Evolutionary conservation across 2,329 filamentous ascomycete species (phyloP), one percentile per base, ranked within the genome.

Genomic region (Pseudogymnoascus sp.): DNA sequence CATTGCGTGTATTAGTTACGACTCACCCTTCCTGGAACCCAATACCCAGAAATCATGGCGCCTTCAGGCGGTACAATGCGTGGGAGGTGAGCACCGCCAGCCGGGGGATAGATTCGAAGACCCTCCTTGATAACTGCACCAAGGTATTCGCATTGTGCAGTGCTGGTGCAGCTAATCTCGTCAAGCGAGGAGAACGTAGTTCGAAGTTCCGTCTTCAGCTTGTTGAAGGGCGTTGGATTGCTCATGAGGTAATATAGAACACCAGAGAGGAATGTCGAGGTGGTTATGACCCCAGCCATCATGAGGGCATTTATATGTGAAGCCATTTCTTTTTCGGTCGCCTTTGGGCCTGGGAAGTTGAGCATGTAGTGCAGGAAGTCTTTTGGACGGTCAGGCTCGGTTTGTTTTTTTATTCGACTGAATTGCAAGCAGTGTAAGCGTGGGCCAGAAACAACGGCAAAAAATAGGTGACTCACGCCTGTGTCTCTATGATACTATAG

Each of bases 271-370:
- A 77, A 69, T 0, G 78, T 80, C 0, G 79, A 77, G 0, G 79
- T 81, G 4, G 80, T 83, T 66, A 82, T 80, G 2, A 76, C 78
- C 4, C 80, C 79, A 5, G 78, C 79, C 11, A 78, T 69, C 31
- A 81, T 58, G 21, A 33, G 54, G 59, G 60, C 26, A 61, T 64
- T 40, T 62, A 39, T 39, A 39, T 59, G 33, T 10, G 57, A 59
- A 29, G 33, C 33, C 17, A 65, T 11, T 62, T 67, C 65, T n/a
- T 62, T 41, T 24, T 58, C 60, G 7, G 65, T 64, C 15, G 65
- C 60, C 17, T 41, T 60, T 8, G 64, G 63, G 6, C 64, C 63
- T 58, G 64, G 64, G 9, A 61, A 63, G 21, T 60, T 54, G 6
- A 66, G 60, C 39, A 67, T 67, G 47, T 67, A 63, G 57, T 65